Evolutionary conservation across 306 rosid genomes (phyloP), one percentile per base, ranked within the genome.

Genomic region (Cucumis melo): DNA sequence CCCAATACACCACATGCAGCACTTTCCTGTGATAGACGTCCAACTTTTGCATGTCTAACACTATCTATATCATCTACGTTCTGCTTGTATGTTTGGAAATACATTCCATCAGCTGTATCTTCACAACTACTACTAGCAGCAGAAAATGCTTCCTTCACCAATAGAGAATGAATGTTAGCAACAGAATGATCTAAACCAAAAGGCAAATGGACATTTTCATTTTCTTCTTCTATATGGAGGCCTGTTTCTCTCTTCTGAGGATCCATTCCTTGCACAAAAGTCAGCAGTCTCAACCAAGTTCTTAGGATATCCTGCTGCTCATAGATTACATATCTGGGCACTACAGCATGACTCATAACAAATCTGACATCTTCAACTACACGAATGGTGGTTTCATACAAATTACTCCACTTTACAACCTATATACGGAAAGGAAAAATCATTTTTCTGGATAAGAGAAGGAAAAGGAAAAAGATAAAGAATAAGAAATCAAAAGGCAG

Each of bases 321-420:
- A 84, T 82, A 81, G 78, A 90, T 92, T 76, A 89, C 87, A 75
- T 85, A 90, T 84, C 82, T 86, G 75, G 96, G 86, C 66, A 95
- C 98, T 79, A 63, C 78, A 71, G 83, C 81, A 82, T 95, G 99
- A 80, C 96, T 89, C 99, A 95, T 85, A 53, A 91, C 98, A 89
- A 95, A 95, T 54, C 97, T 89, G 85, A 95, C 84, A 88, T 95
- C 99, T 82, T 95, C 98, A 84, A 89, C 78, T 73, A 92, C 92
- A 39, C 99, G 98, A 72, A 89, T 42, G 19, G 98, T 92, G 48
- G 89, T 83, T 32, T 92, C 93, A 62, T 84, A 83, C 86, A 88
- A 85, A 77, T 76, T 79, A 77, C 81, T 87, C 91, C 89, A 95
- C 84, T 48, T 89, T 51, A 85, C 65, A 84, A 89, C 88, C 99